Evolutionary conservation across 108 stramenopile species (phyloP), one percentile per base, ranked within the genome.

Genomic region (Conticribra weissflogii): DNA sequence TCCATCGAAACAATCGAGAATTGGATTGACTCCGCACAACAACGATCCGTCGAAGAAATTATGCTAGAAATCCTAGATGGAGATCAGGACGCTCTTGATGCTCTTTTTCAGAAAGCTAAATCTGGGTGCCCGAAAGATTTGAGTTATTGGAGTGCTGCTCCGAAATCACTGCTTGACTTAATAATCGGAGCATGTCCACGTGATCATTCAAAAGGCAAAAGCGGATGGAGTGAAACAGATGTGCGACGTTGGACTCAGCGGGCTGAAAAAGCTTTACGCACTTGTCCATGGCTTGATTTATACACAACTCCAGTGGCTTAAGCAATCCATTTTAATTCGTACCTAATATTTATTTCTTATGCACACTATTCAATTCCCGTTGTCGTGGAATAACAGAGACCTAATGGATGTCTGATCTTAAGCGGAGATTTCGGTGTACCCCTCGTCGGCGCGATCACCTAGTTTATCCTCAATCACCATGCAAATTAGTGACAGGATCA

Each of bases 21-120:
- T 19, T 92, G 90, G 91, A 85, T 95, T 45, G 85, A 86, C 55
- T 61, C 67, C 22, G 89, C 94, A 19, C 90, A 88, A 57, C 18
- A 62, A 25, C 65, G 81, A 63, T 84, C 87, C 18, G 64, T 92
- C 16, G 88, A 86, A 31, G 94, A 95, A 59, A 90, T 95, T 52
- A 91, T 91, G 74, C 78, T 95, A 27, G 89, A 92, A 61, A 81
- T 92, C 60, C 84, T 91, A 49, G 94, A 92, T 64, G 77, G 76
- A 50, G 82, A 86, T 74, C 58, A 90, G 31, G 79, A 81, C 48
- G 87, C 83, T 4, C 73, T 84, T 0, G 83, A 85, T 50, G 32
- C 78, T 15, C 67, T 95, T 59, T 49, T 33, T 14, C 78, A 83
- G 5, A 51, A 81, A 54, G 88, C 89, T 2, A 54, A 60, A 28